phyloP scores from a whole-genome alignment of 2,329 filamentous ascomycete species.

The Dothistroma septosporum region DNA sequence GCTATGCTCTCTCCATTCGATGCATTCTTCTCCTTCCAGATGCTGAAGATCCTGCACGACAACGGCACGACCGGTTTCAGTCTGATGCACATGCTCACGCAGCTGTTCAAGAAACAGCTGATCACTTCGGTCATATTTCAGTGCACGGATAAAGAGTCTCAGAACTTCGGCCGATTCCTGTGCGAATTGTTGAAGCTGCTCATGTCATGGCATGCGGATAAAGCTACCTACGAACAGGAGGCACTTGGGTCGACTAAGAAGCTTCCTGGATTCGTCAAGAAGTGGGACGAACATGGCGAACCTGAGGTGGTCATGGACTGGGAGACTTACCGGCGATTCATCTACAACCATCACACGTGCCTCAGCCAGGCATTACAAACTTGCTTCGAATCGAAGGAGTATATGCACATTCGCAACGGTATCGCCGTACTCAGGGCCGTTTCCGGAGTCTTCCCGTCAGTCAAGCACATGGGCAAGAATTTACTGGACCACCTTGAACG shows the following conservation, averaged over 20 bases:
- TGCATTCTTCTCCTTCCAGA: conserved; percentile 80
- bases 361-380: conserved; percentile 74
- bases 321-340: conserved; percentile 76
- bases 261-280: conserved; percentile 76
- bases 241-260: conserved; percentile 64
- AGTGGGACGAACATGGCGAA: conserved; percentile 56
- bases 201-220: conserved; percentile 76
- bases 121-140: conserved; percentile 80
- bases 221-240: conserved; percentile 73
- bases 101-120: conserved; percentile 77
- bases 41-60: conserved; percentile 83
- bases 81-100: conserved; percentile 76
- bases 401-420: conserved; percentile 96
- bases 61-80: conserved; percentile 81
- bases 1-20: conserved; percentile 79
- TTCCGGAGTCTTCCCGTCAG: conserved; percentile 76
- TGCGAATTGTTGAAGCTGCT: conserved; percentile 77
- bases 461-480: conserved; percentile 78
- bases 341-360: conserved; percentile 87
- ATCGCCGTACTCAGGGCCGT: conserved; percentile 83
- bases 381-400: conserved; percentile 78
- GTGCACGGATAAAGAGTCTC: conserved; percentile 84
- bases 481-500: conserved; percentile 64
- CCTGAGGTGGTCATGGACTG: conserved; percentile 72
- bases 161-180: conserved; percentile 88